Percentiles rank a stretch among this genome's conserved stretches.
phyloP scores from a whole-genome alignment of 1,284 basidiomycete species.

The Ustilago xerochloae region DNA sequence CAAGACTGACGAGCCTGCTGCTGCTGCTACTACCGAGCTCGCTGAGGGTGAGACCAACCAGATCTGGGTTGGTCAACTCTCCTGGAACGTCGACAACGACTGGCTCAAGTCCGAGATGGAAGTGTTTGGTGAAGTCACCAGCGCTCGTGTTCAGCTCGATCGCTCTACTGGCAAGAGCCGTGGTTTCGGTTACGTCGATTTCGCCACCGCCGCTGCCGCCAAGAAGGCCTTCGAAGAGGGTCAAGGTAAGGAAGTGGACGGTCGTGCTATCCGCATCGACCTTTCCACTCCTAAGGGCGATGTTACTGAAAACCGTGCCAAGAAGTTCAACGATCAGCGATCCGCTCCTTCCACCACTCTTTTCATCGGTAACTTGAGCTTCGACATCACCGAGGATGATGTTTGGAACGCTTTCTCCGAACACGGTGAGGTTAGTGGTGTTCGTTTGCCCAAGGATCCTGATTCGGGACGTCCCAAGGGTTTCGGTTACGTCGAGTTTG shows the following conservation, averaged over 20 bases:
- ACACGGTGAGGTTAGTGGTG: slow-evolving; percentile 86
- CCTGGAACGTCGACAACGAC: slow-evolving; percentile 98
- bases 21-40: slow-evolving; percentile 56
- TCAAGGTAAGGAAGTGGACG: slow-evolving; percentile 88
- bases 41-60: slow-evolving; percentile 75
- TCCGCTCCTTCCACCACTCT: slow-evolving; percentile 86
- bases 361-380: slow-evolving; percentile 89
- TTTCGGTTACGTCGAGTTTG: slow-evolving; percentile 96
- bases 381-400: slow-evolving; percentile 79
- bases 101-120: slow-evolving; percentile 92
- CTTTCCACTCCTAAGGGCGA: slow-evolving; percentile 75
- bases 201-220: slow-evolving; percentile 71
- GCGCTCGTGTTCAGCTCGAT: slow-evolving; percentile 89
- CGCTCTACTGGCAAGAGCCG: slow-evolving; percentile 74
- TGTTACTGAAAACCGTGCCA: slow-evolving; percentile 78
- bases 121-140: slow-evolving; percentile 85
- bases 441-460: slow-evolving; percentile 91
- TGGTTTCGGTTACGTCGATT: slow-evolving; percentile 93
- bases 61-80: slow-evolving; percentile 91
- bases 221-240: slow-evolving; percentile 77
- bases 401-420: slow-evolving; percentile 93
- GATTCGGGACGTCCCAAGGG: slow-evolving; percentile 92
- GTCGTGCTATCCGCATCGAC: slow-evolving; percentile 88
- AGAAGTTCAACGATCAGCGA: slow-evolving; percentile 74
- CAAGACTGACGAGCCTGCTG: slow-evolving; percentile 73